Evolutionary conservation across 140 eudicot genomes (phyloP).

Genomic region (Artemisia princeps): DNA sequence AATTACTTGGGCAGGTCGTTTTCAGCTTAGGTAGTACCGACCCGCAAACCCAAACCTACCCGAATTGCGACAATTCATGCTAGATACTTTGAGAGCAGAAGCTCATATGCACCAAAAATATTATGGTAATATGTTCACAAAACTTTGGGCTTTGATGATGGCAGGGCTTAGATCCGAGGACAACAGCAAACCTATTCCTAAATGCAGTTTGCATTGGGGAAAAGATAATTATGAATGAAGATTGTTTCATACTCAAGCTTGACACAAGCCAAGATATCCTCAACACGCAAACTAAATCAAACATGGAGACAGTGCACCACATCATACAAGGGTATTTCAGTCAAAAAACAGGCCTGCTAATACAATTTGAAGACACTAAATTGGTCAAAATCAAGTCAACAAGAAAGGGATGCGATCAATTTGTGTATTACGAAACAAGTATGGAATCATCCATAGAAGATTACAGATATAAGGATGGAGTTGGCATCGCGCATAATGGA

Average conservation of each 20-base stretch:
- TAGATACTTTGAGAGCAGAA: no score
- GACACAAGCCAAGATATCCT: conserved; percentile 58
- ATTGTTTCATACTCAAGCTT: conserved; percentile 63
- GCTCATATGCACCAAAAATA: no score
- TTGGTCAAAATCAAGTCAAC: conserved; percentile 54
- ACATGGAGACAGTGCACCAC: conserved; percentile 71
- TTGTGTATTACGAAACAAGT: conserved; percentile 65
- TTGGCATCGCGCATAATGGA: conserved; percentile 67
- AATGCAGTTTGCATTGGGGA: conserved; percentile 76
- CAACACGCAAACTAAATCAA: conserved; percentile 47
- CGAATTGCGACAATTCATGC: no score
- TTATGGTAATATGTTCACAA: background rate
- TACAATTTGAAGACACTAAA: conserved; percentile 74
- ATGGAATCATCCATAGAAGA: conserved; percentile 68
- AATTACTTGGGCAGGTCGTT: no score
- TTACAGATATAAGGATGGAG: conserved; percentile 54
- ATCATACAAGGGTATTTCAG: conserved; percentile 82
- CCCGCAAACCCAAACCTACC: no score
- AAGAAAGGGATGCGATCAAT: conserved; percentile 35
- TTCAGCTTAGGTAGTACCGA: no score
- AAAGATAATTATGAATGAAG: conserved; percentile 50
- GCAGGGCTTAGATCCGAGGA: conserved; percentile 88
- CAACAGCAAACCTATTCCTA: conserved; percentile 64
- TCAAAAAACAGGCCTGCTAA: conserved; percentile 75
- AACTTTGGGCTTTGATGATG: background rate